phyloP scores from a whole-genome alignment of 805 yeast species.

The Lipomyces lipofer region DNA sequence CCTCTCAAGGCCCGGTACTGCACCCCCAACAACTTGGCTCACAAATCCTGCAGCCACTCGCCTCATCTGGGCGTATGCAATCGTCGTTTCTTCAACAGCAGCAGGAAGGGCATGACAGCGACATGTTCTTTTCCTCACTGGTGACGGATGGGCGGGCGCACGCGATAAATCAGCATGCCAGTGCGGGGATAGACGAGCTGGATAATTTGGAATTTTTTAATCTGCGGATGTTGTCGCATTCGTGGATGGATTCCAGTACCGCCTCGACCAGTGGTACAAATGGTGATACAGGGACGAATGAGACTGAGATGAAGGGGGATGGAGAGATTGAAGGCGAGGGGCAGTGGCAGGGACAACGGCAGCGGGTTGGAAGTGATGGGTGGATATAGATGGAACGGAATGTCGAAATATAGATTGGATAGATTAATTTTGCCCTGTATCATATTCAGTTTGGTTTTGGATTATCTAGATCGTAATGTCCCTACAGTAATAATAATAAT shows the following conservation, averaged over 20 bases:
- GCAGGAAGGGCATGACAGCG: conserved; percentile 6
- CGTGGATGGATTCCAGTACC: conserved; percentile 22
- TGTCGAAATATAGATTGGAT: too few species aligned
- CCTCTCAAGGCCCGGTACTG: conserved; percentile 21
- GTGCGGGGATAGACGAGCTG: conserved; percentile 20
- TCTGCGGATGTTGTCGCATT: conserved; percentile 27
- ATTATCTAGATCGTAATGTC: too few species aligned
- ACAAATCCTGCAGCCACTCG: conserved; percentile 8
- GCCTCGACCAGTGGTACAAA: background rate
- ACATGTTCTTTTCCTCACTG: conserved; percentile 27
- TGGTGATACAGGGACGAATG: background rate
- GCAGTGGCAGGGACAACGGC: too few species aligned
- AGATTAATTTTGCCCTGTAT: too few species aligned
- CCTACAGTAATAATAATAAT: too few species aligned
- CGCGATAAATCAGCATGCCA: conserved; percentile 26
- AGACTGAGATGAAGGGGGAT: background rate
- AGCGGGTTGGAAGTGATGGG: too few species aligned
- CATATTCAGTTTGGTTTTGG: too few species aligned
- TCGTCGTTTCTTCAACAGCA: background rate
- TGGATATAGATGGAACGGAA: too few species aligned
- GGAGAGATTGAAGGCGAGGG: background rate
- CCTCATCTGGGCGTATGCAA: too few species aligned
- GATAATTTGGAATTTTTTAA: conserved; percentile 27
- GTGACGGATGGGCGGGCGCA: conserved; percentile 27
- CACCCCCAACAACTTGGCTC: conserved; percentile 15